A percentile compares a stretch with the other conserved stretches of the same genome.
Conservation (phyloP, 371 early-diverging fungal species). For the Apophysomyces elegans region DNA sequence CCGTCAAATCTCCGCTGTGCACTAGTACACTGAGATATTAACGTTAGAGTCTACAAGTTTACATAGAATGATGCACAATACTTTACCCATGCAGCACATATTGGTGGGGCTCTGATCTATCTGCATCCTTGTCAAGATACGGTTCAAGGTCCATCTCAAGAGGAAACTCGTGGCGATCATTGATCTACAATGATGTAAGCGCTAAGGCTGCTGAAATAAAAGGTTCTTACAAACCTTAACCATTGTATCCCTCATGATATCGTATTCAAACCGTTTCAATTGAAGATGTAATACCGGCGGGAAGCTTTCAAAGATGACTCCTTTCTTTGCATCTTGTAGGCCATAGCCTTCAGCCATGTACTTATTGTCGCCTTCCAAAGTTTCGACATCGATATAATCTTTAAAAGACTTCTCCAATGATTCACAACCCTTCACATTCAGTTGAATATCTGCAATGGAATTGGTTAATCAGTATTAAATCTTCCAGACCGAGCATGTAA, state of each 20-base stretch:
- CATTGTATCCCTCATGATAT: slow-evolving; percentile 90
- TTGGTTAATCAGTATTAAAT: background rate
- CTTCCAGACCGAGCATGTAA: background rate
- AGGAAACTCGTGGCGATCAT: slow-evolving; percentile 98
- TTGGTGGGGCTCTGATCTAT: slow-evolving; percentile 68
- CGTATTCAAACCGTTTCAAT: slow-evolving; percentile 98
- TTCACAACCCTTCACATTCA: slow-evolving; percentile 94
- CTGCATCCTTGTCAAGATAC: slow-evolving; percentile 75
- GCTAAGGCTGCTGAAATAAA: background rate
- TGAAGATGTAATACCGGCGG: slow-evolving; percentile 98
- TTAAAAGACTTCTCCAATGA: slow-evolving; percentile 91
- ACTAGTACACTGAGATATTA: slow-evolving; percentile 82
- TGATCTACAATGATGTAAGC: slow-evolving; percentile 65
- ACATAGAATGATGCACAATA: background rate
- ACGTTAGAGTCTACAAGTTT: background rate
- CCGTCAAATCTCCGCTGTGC: slow-evolving; percentile 94
- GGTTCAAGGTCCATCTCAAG: slow-evolving; percentile 87
- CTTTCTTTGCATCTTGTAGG: slow-evolving; percentile 96
- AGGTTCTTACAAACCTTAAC: slow-evolving; percentile 71
- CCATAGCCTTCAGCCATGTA: slow-evolving; percentile 97
- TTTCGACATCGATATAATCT: slow-evolving; percentile 89
- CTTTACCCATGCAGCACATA: slow-evolving; percentile 86
- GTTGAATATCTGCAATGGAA: slow-evolving; percentile 80
- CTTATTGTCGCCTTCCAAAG: slow-evolving; percentile 97
- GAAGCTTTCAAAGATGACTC: slow-evolving; percentile 92